phyloP scores from a whole-genome alignment of 495 filamentous ascomycete species.

The Xylaria flabelliformis region DNA sequence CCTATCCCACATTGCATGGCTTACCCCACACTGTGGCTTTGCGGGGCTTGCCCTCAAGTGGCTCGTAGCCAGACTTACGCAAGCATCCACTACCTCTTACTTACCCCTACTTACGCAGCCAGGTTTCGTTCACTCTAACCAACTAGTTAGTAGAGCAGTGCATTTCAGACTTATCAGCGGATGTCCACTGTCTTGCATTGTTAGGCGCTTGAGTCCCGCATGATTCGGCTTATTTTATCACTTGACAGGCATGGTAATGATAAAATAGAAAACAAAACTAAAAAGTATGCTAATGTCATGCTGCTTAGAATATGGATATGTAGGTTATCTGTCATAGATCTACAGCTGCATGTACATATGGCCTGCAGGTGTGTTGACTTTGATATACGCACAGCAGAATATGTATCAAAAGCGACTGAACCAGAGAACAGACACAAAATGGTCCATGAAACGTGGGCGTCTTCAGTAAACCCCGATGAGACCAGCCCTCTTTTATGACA shows the following conservation, averaged over 20 bases:
- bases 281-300: background rate
- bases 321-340: background rate
- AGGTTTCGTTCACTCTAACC: slow-evolving; percentile 11
- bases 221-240: background rate
- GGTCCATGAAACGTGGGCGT: slow-evolving; percentile 16
- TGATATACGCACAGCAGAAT: background rate
- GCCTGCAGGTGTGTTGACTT: slow-evolving; percentile 10
- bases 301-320: background rate
- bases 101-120: slow-evolving; percentile 11
- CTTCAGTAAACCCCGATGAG: slow-evolving; percentile 12
- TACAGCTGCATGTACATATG: slow-evolving; percentile 15
- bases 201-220: background rate
- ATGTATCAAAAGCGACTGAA: slow-evolving; percentile 1
- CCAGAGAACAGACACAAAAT: slow-evolving; percentile 6
- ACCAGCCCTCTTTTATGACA: slow-evolving; percentile 21
- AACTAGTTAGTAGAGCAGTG: background rate
- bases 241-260: background rate
- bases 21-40: slow-evolving; percentile 25
- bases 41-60: slow-evolving; percentile 14
- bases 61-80: slow-evolving; percentile 16
- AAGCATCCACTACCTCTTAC: slow-evolving; percentile 1
- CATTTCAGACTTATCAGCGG: background rate
- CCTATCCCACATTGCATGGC: slow-evolving; percentile 8
- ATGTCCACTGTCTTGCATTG: slow-evolving; percentile 9
- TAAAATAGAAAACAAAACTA: background rate